Evolutionary conservation across 2,329 filamentous ascomycete species (phyloP).

Genomic region (Emydomyces testavorans): DNA sequence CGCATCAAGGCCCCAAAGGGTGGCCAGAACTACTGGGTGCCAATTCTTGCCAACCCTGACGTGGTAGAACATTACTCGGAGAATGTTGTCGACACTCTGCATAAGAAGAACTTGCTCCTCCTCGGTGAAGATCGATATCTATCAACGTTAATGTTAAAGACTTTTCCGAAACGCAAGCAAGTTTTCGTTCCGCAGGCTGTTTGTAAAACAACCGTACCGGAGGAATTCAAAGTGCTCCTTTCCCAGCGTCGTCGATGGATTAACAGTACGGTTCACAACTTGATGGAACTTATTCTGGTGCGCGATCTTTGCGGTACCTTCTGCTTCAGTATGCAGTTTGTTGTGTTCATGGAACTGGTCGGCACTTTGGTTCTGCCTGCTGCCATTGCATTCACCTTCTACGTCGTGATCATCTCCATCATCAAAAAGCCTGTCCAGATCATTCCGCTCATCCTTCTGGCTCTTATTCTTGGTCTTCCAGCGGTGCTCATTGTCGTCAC

Average conservation of each 20-base stretch:
- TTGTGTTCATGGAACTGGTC: conserved; percentile 88
- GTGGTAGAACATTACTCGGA: conserved; percentile 99
- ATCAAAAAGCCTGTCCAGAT: conserved; percentile 63
- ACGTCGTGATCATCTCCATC: conserved; percentile 83
- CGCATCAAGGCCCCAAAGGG: conserved; percentile 98
- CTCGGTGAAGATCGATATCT: conserved; percentile 91
- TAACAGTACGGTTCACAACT: conserved; percentile 96
- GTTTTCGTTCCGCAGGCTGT: conserved; percentile 97
- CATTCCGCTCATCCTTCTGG: conserved; percentile 82
- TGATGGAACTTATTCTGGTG: conserved; percentile 94
- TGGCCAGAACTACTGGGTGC: conserved; percentile 98
- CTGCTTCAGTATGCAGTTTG: conserved; percentile 99
- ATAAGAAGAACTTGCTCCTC: conserved; percentile 90
- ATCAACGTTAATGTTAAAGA: conserved; percentile 94
- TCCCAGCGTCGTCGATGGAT: conserved; percentile 97
- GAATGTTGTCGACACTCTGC: conserved; percentile 94
- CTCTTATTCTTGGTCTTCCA: conserved; percentile 82
- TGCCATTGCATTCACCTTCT: conserved; percentile 93
- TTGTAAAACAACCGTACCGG: conserved; percentile 95
- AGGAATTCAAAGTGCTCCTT: conserved; percentile 79
- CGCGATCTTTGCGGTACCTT: conserved; percentile 95
- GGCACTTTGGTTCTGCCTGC: conserved; percentile 91
- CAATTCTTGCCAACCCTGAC: conserved; percentile 94
- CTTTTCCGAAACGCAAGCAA: conserved; percentile 97
- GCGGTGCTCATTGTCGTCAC: conserved; percentile 86